Evolutionary conservation across 2,329 filamentous ascomycete species (phyloP).

Genomic region (Pseudopyrenochaeta lycopersici): DNA sequence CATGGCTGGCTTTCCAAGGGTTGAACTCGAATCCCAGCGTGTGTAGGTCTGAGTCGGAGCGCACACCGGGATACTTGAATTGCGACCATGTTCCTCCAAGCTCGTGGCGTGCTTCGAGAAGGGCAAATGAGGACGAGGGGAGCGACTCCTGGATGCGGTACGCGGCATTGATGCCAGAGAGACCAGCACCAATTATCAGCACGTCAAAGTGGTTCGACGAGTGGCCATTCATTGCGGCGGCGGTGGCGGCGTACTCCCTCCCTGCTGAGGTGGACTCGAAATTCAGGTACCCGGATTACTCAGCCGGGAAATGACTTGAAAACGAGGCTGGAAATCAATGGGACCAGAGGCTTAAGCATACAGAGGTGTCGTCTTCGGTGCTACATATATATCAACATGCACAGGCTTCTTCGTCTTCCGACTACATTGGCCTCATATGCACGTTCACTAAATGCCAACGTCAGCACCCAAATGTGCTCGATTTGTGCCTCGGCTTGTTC

Average conservation of each 20-base stretch:
- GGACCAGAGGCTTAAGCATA: neutral
- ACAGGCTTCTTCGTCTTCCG: no score
- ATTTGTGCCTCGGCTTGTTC: neutral
- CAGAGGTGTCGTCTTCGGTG: no score
- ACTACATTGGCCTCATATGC: no score
- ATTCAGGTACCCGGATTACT: neutral
- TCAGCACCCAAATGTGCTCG: neutral
- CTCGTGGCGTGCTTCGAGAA: constrained; percentile 72
- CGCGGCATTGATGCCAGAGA: constrained; percentile 78
- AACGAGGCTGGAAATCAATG: neutral
- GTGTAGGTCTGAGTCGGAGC: constrained; percentile 60
- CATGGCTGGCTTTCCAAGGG: constrained; percentile 66
- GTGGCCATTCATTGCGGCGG: constrained; percentile 32
- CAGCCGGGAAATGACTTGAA: neutral
- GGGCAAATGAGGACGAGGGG: constrained; percentile 66
- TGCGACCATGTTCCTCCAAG: constrained; percentile 83
- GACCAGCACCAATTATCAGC: constrained; percentile 75
- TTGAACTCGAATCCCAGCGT: constrained; percentile 72
- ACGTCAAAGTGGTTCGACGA: constrained; percentile 47
- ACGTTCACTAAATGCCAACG: neutral
- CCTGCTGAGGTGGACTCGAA: neutral
- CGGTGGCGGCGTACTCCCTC: neutral
- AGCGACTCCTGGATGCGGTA: constrained; percentile 72
- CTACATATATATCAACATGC: neutral
- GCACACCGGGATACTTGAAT: constrained; percentile 78